Percentiles rank a stretch among this genome's conserved stretches.
These are phyloP conservation scores for Penicillium janthinellum DNA, from an alignment of 2,329 filamentous ascomycete species.

Conservation along the genomic window DNA sequence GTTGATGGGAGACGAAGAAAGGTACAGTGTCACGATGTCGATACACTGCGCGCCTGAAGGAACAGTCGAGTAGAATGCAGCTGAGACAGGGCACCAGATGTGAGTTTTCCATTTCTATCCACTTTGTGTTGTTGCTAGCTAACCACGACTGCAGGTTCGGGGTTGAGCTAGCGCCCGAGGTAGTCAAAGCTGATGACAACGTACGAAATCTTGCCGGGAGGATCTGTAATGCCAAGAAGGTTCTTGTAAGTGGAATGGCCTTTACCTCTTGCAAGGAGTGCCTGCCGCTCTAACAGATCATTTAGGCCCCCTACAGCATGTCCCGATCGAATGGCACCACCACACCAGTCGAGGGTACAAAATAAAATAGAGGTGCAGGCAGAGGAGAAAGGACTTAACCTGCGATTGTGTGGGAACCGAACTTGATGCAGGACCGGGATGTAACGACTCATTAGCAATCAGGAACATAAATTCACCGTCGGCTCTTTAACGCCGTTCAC, in stretches of 20 bases:
- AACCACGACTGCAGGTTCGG: constrained; percentile 62
- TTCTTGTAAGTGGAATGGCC: constrained; percentile 65
- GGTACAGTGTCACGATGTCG: constrained; percentile 62
- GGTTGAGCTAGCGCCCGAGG: constrained; percentile 89
- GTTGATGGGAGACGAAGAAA: constrained; percentile 82
- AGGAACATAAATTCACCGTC: too few relatives aligned
- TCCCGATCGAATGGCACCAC: constrained; percentile 64
- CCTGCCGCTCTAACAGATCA: neutral
- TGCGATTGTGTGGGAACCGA: neutral
- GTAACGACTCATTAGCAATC: too few relatives aligned
- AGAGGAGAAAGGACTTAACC: neutral
- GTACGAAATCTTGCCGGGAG: constrained; percentile 90
- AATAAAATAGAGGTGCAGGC: constrained; percentile 12
- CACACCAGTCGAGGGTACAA: constrained; percentile 54
- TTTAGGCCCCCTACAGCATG: constrained; percentile 72
- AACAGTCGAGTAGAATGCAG: too few relatives aligned
- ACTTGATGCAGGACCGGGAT: too few relatives aligned
- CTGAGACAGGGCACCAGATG: constrained; percentile 67
- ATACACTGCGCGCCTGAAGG: too few relatives aligned
- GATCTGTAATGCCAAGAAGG: constrained; percentile 93
- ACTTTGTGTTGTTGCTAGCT: constrained; percentile 6
- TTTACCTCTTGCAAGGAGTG: neutral
- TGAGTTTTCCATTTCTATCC: constrained; percentile 44
- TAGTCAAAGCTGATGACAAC: constrained; percentile 88
- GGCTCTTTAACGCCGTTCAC: too few relatives aligned